Base-by-base conservation (phyloP, 257 asterid genomes). In the Apocynum venetum region DNA sequence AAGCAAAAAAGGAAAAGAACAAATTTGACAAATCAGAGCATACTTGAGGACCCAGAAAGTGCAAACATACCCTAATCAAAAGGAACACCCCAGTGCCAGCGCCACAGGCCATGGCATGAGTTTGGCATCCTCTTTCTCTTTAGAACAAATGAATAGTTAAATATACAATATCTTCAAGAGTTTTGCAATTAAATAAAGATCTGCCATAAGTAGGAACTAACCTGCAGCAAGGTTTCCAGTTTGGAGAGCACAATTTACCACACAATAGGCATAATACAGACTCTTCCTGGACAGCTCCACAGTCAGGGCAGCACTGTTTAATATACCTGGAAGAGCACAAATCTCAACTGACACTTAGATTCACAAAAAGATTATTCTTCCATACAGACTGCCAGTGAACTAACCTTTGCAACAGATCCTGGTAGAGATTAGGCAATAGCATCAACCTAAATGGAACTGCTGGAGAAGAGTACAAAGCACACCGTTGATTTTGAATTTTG, bases 11-110 rank as follows among this genome's bases (percentile, higher is more conserved):
- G 64, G 56, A 72, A 57, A 70, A 52, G 60, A 75, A 53, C 75
- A 65, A 48, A 72, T 40, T 53, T 38, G 12, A 73, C 49, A 53
- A 63, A 38, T n/a, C 40, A 36, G 20, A 73, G 66, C 11, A 0
- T 35, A 49, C 48, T 64, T 36, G 4, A 60, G 4, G 56, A 65
- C 25, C 41, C 48, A 51, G 41, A 73, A 80, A 76, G 57, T 0
- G 14, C 53, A 38, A 55, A 81, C 93, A 81, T 91, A 96, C 99
- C 81, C 93, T 90, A 69, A 93, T 86, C 87, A 96, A 84, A 75
- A 96, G 83, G 92, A 93, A 96, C 71, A 96, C 99, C 57, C 99
- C 97, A 79, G 89, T 90, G 67, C 97, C 97, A 82, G 98, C 97
- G 80, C 99, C 98, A 69, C 99, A 96, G 65, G 84, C 81, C 76